A percentile compares a stretch with the other conserved stretches of the same genome.
Conservation (phyloP, 208 protist genomes). For the Trypanosoma platydactyli region DNA sequence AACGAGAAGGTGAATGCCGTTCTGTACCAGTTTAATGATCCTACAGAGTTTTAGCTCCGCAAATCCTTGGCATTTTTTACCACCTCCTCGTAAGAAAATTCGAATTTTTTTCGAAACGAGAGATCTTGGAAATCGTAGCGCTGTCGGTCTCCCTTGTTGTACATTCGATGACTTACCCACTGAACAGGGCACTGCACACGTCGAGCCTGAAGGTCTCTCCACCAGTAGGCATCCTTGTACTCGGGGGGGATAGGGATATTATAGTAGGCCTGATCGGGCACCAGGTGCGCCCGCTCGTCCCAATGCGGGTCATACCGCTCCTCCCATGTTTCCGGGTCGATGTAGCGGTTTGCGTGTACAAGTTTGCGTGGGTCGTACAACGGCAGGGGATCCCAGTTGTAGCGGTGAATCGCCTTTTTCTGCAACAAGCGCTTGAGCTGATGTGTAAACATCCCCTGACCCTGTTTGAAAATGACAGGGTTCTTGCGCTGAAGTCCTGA, state of each 20-base stretch:
- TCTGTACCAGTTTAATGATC: not conserved
- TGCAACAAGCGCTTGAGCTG: constrained; percentile 91
- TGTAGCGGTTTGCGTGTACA: constrained; percentile 71
- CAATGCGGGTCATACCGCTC: constrained; percentile 83
- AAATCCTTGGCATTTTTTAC: constrained; percentile 85
- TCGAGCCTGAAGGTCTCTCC: constrained; percentile 87
- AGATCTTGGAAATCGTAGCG: constrained; percentile 90
- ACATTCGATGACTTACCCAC: constrained; percentile 87
- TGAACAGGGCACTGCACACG: constrained; percentile 88
- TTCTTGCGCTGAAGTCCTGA: constrained; percentile 59
- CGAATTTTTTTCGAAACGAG: constrained; percentile 86
- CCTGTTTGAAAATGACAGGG: constrained; percentile 89
- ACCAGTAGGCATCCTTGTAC: constrained; percentile 93
- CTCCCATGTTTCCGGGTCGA: constrained; percentile 85
- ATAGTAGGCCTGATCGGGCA: constrained; percentile 86
- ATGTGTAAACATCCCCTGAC: constrained; percentile 90
- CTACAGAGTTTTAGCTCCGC: constrained; percentile 47
- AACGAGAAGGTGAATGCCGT: not conserved
- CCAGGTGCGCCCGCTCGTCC: constrained; percentile 58
- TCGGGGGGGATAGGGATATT: constrained; percentile 78
- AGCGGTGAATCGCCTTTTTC: constrained; percentile 87
- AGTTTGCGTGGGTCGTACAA: constrained; percentile 91
- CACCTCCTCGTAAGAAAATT: constrained; percentile 81
- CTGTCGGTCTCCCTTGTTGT: constrained; percentile 64
- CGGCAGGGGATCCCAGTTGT: constrained; percentile 89